Evolutionary conservation across 1,284 basidiomycete genomes (phyloP).

Genomic region (Takashimella koratensis): DNA sequence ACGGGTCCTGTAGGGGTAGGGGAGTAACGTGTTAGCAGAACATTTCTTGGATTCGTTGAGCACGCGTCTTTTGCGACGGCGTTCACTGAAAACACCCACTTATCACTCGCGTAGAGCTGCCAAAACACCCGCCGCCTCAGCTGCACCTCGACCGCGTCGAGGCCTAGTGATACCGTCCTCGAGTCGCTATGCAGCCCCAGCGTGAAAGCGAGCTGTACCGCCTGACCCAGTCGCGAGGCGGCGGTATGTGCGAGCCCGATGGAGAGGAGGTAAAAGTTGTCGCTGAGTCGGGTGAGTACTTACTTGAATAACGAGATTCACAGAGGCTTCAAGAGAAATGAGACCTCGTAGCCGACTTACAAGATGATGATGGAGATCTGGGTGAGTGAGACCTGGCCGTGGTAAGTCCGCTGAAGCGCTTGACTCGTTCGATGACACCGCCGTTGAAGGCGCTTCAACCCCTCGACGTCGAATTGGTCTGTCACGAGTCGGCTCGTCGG

Average conservation of each 20-base stretch:
- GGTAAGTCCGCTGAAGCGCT: constrained; percentile 41
- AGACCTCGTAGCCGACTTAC: constrained; percentile 23
- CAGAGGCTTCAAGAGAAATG: neutral
- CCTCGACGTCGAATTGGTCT: constrained; percentile 44
- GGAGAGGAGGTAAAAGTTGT: constrained; percentile 47
- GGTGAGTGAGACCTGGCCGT: constrained; percentile 40
- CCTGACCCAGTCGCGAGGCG: constrained; percentile 42
- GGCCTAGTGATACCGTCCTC: constrained; percentile 33
- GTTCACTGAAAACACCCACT: constrained; percentile 27
- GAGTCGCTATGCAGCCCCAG: constrained; percentile 45
- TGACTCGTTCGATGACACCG: constrained; percentile 44
- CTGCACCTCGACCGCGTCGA: constrained; percentile 44
- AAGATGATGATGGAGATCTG: constrained; percentile 47
- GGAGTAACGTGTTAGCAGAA: too few relatives aligned
- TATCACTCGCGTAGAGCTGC: constrained; percentile 46
- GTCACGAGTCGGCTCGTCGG: constrained; percentile 42
- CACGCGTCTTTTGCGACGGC: too few relatives aligned
- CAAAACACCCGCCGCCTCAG: constrained; percentile 45
- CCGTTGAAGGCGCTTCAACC: constrained; percentile 43
- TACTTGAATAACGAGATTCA: neutral
- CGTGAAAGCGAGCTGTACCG: constrained; percentile 44
- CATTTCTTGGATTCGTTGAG: too few relatives aligned
- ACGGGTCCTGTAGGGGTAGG: constrained; percentile 35
- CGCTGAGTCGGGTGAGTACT: constrained; percentile 19
- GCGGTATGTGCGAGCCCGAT: constrained; percentile 44